Conservation (phyloP, 2,329 filamentous ascomycete genomes). For the Penicillium rolfsii region DNA sequence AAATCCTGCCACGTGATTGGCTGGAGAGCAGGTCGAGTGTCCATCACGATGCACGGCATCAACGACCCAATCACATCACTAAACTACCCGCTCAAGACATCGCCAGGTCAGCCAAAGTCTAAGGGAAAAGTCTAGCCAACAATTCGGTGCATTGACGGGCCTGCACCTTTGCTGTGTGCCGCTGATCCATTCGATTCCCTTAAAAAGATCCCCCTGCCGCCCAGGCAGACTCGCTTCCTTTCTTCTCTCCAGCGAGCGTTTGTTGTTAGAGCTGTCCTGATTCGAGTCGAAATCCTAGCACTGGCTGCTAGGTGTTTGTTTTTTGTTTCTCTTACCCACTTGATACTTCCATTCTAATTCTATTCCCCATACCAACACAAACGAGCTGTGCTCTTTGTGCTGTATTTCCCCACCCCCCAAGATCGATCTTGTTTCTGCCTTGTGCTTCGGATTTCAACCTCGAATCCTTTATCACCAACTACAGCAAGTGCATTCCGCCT, state of each 20-base stretch:
- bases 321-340: conserved; percentile 25
- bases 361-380: conserved; percentile 22
- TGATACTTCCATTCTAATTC: conserved; percentile 43
- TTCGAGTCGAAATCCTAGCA: conserved; percentile 49
- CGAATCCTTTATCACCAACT: conserved; percentile 1
- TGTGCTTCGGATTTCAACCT: conserved; percentile 2
- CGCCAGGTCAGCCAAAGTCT: not conserved
- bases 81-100: conserved; percentile 16
- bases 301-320: conserved; percentile 53
- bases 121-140: not conserved
- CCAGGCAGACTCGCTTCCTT: conserved; percentile 38
- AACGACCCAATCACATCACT: conserved; percentile 8
- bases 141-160: not conserved
- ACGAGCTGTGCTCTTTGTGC: conserved; percentile 23
- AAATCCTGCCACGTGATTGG: conserved; percentile 23
- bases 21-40: not conserved
- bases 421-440: conserved; percentile 4
- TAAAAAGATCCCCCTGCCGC: conserved; percentile 31
- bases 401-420: not conserved
- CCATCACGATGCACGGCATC: conserved; percentile 11
- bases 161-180: not conserved
- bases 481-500: conserved; percentile 7
- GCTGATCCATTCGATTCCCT: conserved; percentile 24
- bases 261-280: conserved; percentile 48
- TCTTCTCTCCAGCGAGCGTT: conserved; percentile 66